A percentile compares a stretch with the other conserved stretches of the same genome.
Conservation (phyloP, 1,284 basidiomycete genomes). For the Trichosporon sp. region DNA sequence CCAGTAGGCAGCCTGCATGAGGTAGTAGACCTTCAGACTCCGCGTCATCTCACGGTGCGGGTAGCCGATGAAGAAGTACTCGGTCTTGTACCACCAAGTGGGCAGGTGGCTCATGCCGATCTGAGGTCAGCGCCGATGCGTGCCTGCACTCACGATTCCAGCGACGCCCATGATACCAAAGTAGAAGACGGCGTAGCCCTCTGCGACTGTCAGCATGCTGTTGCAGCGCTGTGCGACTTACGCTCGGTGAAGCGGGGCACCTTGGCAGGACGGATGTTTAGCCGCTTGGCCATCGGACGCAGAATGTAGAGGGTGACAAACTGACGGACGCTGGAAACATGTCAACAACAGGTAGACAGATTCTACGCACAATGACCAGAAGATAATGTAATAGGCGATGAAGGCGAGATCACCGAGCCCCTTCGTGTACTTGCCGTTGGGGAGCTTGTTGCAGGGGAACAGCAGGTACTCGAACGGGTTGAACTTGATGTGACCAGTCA, state of each 20-base stretch:
- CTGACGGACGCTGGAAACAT: constrained; percentile 61
- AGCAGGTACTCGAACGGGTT: constrained; percentile 78
- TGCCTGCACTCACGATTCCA: constrained; percentile 63
- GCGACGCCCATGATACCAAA: constrained; percentile 66
- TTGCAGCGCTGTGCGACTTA: constrained; percentile 18
- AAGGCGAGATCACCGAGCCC: constrained; percentile 75
- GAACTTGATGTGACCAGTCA: constrained; percentile 49
- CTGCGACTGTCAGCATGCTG: constrained; percentile 18
- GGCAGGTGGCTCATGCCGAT: constrained; percentile 80
- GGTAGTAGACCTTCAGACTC: constrained; percentile 84
- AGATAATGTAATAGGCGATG: constrained; percentile 78
- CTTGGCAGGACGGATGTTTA: constrained; percentile 65
- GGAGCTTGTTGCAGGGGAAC: constrained; percentile 66
- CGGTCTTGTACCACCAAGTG: constrained; percentile 83
- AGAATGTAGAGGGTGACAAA: constrained; percentile 65
- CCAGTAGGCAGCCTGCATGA: constrained; percentile 88
- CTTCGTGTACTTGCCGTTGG: constrained; percentile 65
- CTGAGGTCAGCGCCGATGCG: constrained; percentile 47
- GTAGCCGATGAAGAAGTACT: constrained; percentile 79
- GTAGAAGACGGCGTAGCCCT: constrained; percentile 80
- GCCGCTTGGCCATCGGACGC: constrained; percentile 63
- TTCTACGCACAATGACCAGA: constrained; percentile 68
- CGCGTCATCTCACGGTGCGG: constrained; percentile 85
- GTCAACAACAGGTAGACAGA: not conserved
- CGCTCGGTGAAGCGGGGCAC: constrained; percentile 79